phyloP scores from a whole-genome alignment of 148 eudicot genomes.

The Cornus florida region DNA sequence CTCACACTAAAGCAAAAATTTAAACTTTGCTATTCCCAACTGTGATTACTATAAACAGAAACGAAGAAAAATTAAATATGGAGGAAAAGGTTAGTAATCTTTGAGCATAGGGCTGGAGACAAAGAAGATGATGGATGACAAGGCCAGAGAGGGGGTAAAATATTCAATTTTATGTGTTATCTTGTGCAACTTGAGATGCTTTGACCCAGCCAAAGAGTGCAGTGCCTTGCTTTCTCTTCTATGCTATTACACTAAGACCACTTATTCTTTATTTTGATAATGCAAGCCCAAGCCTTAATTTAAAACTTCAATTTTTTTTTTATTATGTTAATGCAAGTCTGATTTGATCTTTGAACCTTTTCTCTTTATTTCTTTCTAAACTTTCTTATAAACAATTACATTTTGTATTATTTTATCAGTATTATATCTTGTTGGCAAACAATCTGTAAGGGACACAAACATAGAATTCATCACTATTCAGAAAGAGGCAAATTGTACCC shows the following conservation, averaged over 20 bases:
- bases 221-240: not conserved
- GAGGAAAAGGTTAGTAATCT: too few relatives aligned
- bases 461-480: slow-evolving; percentile 3
- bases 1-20: too few relatives aligned
- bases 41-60: too few relatives aligned
- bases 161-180: too few relatives aligned
- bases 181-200: not conserved
- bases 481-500: slow-evolving; percentile 3
- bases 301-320: too few relatives aligned
- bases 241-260: not conserved
- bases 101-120: too few relatives aligned
- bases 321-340: too few relatives aligned
- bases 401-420: not conserved
- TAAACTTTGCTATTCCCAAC: too few relatives aligned
- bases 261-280: not conserved
- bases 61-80: too few relatives aligned
- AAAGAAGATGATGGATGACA: too few relatives aligned
- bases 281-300: not conserved
- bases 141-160: too few relatives aligned
- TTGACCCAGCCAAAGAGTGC: slow-evolving; percentile 28
- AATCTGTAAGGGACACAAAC: not conserved
- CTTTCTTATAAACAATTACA: not conserved
- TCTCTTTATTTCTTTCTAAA: not conserved
- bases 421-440: not conserved
- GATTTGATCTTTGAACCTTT: not conserved